phyloP scores from a whole-genome alignment of 139 green algal species.

The Tetraselmis chui region DNA sequence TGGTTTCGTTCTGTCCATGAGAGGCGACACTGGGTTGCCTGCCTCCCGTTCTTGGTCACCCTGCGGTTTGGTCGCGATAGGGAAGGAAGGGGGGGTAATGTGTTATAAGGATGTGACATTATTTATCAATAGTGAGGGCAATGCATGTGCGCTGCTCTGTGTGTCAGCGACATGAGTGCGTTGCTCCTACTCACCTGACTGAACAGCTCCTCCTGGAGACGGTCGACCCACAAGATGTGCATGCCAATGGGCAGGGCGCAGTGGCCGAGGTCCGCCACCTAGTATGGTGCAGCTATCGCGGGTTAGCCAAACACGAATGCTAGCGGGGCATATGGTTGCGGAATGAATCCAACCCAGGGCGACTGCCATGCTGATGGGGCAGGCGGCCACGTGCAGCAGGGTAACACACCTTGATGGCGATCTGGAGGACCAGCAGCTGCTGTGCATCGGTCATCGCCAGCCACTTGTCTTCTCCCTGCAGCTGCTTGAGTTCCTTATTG shows the following conservation, averaged over 20 bases:
- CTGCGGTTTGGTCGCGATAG: not conserved
- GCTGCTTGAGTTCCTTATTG: not conserved
- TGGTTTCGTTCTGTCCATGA: not conserved
- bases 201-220: not conserved
- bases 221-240: not conserved
- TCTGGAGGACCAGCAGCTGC: not conserved
- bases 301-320: too few relatives aligned
- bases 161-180: not conserved
- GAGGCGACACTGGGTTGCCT: not conserved
- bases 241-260: not conserved
- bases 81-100: not conserved
- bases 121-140: not conserved
- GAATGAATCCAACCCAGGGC: not conserved
- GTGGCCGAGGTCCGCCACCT: not conserved
- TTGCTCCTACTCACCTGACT: not conserved
- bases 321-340: not conserved
- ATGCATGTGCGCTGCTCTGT: not conserved
- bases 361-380: not conserved
- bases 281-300: too few relatives aligned
- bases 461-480: not conserved
- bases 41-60: not conserved
- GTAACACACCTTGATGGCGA: not conserved
- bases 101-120: not conserved
- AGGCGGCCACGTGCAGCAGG: not conserved
- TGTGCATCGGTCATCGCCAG: not conserved